phyloP scores from a whole-genome alignment of 352 stramenopile genomes.

The Blastocystis sp. region DNA sequence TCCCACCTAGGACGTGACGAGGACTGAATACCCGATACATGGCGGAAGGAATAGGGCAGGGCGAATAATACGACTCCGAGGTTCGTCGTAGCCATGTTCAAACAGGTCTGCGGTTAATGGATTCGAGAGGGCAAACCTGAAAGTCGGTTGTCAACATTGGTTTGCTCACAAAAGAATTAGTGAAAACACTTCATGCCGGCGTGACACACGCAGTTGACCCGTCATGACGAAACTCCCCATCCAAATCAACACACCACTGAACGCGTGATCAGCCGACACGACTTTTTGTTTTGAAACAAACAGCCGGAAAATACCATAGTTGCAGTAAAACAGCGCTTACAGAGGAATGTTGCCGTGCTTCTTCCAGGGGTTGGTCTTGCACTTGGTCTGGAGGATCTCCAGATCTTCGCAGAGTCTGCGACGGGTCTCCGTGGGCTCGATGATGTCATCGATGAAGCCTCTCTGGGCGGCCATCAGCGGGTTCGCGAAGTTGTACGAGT shows the following conservation, averaged over 20 bases:
- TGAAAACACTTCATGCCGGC: not conserved
- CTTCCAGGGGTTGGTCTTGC: not conserved
- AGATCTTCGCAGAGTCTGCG: too few species aligned
- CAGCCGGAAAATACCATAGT: not conserved
- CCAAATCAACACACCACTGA: conserved; percentile 17
- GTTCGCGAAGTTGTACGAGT: too few species aligned
- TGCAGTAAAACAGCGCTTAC: not conserved
- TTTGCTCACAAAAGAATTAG: not conserved
- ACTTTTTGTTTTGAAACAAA: not conserved
- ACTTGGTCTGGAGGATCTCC: not conserved
- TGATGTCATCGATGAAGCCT: too few species aligned
- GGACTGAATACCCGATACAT: not conserved
- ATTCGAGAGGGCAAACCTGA: not conserved
- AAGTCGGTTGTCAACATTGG: conserved; percentile 44
- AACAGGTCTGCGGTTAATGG: not conserved
- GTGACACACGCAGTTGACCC: conserved; percentile 24
- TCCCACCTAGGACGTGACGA: not conserved
- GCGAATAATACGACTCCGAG: conserved; percentile 37
- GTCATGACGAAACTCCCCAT: not conserved
- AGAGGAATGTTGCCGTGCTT: conserved; percentile 4
- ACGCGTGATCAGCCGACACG: not conserved
- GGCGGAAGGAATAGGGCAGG: conserved; percentile 36
- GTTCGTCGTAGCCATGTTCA: conserved; percentile 48
- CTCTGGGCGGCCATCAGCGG: too few species aligned
- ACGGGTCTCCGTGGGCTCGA: too few species aligned